phyloP scores from a whole-genome alignment of 352 stramenopile species.

The Stramenopiles sp. region DNA sequence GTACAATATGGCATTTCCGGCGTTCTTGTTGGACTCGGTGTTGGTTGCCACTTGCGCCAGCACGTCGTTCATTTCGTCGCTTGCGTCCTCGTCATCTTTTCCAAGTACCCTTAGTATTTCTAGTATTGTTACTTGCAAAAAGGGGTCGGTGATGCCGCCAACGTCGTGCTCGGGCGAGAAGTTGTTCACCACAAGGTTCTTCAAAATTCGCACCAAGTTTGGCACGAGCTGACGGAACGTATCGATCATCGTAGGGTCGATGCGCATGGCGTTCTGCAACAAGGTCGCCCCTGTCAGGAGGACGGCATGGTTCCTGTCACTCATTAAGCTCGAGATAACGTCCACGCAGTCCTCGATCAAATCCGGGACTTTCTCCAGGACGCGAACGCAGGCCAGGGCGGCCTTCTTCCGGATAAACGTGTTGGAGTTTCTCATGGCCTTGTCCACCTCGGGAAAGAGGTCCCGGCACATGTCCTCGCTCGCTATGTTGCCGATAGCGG shows the following conservation, averaged over 20 bases:
- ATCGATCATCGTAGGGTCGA: constrained; percentile 40
- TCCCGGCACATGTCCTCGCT: constrained; percentile 94
- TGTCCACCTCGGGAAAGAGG: constrained; percentile 92
- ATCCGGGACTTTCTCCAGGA: constrained; percentile 83
- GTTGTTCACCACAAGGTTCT: constrained; percentile 87
- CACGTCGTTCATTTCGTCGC: constrained; percentile 85
- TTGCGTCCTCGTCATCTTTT: constrained; percentile 73
- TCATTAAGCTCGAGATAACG: constrained; percentile 75
- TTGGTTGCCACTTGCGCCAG: constrained; percentile 98
- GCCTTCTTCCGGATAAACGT: constrained; percentile 95
- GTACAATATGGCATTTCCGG: constrained; percentile 79
- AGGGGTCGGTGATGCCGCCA: constrained; percentile 90
- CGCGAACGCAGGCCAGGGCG: constrained; percentile 71
- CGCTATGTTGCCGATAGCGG: constrained; percentile 89
- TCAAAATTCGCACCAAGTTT: constrained; percentile 60
- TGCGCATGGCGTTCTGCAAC: constrained; percentile 26
- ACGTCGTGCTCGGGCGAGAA: constrained; percentile 97
- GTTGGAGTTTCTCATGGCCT: constrained; percentile 65
- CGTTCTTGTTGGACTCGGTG: constrained; percentile 95
- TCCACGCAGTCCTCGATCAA: constrained; percentile 96
- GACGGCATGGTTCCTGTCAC: constrained; percentile 89
- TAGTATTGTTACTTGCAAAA: constrained; percentile 72
- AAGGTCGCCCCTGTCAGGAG: constrained; percentile 81
- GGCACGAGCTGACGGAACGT: constrained; percentile 46
- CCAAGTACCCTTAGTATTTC: constrained; percentile 76